These are phyloP conservation scores for Solanum tarapatanum DNA, from an alignment of 257 asterid genomes.

Conservation along the genomic window DNA sequence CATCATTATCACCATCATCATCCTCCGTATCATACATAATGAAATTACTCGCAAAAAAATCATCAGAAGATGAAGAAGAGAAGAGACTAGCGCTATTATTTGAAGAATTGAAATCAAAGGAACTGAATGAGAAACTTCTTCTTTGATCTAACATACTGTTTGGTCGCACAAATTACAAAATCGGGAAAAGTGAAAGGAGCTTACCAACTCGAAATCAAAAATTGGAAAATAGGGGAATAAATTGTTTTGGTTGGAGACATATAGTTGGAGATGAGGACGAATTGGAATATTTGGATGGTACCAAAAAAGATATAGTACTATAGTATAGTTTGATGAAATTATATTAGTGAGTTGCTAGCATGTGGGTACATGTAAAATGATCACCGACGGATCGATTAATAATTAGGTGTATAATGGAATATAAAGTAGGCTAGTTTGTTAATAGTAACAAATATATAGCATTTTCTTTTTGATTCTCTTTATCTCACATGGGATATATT, in stretches of 20 bases:
- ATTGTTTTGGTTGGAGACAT: neutral
- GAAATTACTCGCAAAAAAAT: neutral
- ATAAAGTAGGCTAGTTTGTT: neutral
- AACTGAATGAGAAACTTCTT: neutral
- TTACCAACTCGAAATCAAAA: neutral
- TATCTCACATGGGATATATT: neutral
- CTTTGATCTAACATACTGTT: neutral
- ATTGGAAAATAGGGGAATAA: neutral
- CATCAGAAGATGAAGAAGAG: neutral
- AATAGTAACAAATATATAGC: neutral
- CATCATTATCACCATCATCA: neutral
- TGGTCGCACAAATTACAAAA: neutral
- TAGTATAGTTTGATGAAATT: neutral
- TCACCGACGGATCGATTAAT: neutral
- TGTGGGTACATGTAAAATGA: neutral
- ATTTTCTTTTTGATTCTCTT: neutral
- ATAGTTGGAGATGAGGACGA: neutral
- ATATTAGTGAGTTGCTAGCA: neutral
- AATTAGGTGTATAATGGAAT: neutral
- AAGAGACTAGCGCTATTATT: neutral
- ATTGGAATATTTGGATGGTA: slow-evolving; percentile 1
- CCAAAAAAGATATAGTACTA: neutral
- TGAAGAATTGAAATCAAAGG: neutral
- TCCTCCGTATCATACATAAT: neutral
- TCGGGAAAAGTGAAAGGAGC: neutral